Evolutionary conservation across 495 filamentous ascomycete species (phyloP).

Genomic region (Sporormia fimetaria): DNA sequence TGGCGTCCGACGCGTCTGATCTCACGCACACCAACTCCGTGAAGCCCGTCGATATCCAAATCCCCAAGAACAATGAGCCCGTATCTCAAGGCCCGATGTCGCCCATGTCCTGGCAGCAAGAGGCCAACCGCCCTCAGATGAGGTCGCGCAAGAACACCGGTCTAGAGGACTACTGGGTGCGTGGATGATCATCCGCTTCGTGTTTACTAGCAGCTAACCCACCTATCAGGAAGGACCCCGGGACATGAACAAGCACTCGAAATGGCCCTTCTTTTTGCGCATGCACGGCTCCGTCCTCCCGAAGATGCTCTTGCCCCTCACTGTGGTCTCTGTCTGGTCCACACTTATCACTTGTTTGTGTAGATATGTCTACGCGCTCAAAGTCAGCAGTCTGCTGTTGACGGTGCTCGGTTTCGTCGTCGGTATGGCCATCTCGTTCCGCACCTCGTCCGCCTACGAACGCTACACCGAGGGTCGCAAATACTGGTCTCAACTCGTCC

Average conservation of each 20-base stretch:
- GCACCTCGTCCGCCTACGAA: constrained; percentile 78
- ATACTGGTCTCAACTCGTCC: constrained; percentile 65
- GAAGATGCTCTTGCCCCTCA: constrained; percentile 53
- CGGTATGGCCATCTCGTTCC: constrained; percentile 72
- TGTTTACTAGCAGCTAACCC: constrained; percentile 1
- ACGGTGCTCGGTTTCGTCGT: constrained; percentile 88
- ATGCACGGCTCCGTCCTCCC: constrained; percentile 27
- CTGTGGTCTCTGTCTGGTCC: constrained; percentile 57
- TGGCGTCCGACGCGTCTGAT: constrained; percentile 1
- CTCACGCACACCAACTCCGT: constrained; percentile 10
- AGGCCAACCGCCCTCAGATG: constrained; percentile 4
- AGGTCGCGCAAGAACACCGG: constrained; percentile 8
- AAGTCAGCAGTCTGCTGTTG: constrained; percentile 59
- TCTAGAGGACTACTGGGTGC: constrained; percentile 25
- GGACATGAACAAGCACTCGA: constrained; percentile 21
- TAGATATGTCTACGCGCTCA: constrained; percentile 38
- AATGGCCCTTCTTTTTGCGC: constrained; percentile 28
- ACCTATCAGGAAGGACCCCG: constrained; percentile 17
- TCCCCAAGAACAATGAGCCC: constrained; percentile 2
- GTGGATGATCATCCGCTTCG: not conserved
- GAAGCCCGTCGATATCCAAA: constrained; percentile 12
- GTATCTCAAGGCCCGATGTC: constrained; percentile 7
- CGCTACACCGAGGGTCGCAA: constrained; percentile 62
- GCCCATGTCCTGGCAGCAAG: constrained; percentile 13
- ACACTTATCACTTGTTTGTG: constrained; percentile 56